A percentile compares a stretch with the other conserved stretches of the same genome.
Evolutionary conservation across 768 basidiomycete genomes (phyloP).

Genomic region (Pleurotus sapidus): DNA sequence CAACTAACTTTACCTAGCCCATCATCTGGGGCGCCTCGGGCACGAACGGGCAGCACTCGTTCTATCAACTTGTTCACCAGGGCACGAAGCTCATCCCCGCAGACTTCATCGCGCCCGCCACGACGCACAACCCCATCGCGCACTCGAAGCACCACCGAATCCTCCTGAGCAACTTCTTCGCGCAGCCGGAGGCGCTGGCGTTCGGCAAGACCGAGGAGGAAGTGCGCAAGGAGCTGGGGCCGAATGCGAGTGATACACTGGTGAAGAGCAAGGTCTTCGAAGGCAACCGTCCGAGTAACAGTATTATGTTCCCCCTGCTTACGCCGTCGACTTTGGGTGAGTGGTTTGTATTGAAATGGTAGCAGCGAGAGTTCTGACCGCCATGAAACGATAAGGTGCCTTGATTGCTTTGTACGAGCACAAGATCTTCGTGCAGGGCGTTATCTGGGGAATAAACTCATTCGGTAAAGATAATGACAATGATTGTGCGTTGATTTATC

Average conservation of each 20-base stretch:
- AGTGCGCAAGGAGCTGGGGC: slow-evolving; percentile 63
- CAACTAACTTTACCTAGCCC: slow-evolving; percentile 46
- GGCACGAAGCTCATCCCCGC: slow-evolving; percentile 90
- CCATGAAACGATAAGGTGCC: slow-evolving; percentile 39
- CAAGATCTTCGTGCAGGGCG: slow-evolving; percentile 98
- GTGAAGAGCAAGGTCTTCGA: slow-evolving; percentile 98
- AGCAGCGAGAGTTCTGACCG: background rate
- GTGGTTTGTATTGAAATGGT: slow-evolving; percentile 15
- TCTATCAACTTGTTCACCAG: slow-evolving; percentile 97
- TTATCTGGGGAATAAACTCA: slow-evolving; percentile 98
- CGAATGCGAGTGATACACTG: slow-evolving; percentile 74
- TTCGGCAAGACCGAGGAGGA: slow-evolving; percentile 96
- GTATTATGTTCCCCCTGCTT: slow-evolving; percentile 90
- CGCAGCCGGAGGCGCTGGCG: slow-evolving; percentile 95
- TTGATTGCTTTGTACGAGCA: slow-evolving; percentile 94
- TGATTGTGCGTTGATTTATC: background rate
- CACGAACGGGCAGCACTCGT: slow-evolving; percentile 99
- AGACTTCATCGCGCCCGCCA: slow-evolving; percentile 90
- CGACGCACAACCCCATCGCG: slow-evolving; percentile 85
- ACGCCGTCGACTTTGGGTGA: slow-evolving; percentile 85
- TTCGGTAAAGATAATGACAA: slow-evolving; percentile 61
- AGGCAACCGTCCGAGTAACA: slow-evolving; percentile 96
- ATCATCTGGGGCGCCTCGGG: slow-evolving; percentile 99
- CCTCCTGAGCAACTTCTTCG: slow-evolving; percentile 96
- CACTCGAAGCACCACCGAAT: slow-evolving; percentile 95